A percentile compares a stretch with the other conserved stretches of the same genome.
Conservation (phyloP, 1,139 yeast genomes). For the Blastobotrys capitulatus region DNA sequence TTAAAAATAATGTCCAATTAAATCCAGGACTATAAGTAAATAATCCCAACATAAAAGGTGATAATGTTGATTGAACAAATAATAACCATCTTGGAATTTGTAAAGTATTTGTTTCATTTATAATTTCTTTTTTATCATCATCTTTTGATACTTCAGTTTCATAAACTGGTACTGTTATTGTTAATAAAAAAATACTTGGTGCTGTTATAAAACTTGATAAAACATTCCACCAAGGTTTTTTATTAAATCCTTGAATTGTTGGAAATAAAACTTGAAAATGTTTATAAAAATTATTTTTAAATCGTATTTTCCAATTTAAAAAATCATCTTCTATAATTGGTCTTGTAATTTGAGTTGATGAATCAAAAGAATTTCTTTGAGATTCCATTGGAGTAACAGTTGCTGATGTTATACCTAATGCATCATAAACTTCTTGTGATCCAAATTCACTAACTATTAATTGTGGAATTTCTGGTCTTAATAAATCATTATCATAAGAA, state of each 20-base stretch:
- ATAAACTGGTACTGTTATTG: slow-evolving; percentile 47
- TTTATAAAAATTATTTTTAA: not conserved
- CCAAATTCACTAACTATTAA: slow-evolving; percentile 16
- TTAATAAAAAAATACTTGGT: slow-evolving; percentile 43
- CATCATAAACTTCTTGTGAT: slow-evolving; percentile 10
- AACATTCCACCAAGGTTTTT: slow-evolving; percentile 24
- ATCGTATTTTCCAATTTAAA: not conserved
- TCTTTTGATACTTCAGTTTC: slow-evolving; percentile 25
- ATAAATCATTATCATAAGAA: not conserved
- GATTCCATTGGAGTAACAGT: not conserved
- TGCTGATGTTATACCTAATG: slow-evolving; percentile 4
- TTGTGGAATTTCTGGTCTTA: slow-evolving; percentile 13
- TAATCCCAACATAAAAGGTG: slow-evolving; percentile 25
- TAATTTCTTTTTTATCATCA: not conserved
- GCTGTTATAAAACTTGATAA: slow-evolving; percentile 35
- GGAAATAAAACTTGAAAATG: slow-evolving; percentile 25
- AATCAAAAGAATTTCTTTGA: slow-evolving; percentile 6
- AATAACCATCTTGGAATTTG: slow-evolving; percentile 21
- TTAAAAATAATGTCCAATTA: slow-evolving; percentile 1
- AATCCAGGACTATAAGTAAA: slow-evolving; percentile 10
- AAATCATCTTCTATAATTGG: not conserved
- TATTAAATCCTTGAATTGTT: slow-evolving; percentile 20
- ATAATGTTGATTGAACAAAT: slow-evolving; percentile 25
- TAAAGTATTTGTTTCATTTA: not conserved
- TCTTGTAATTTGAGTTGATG: not conserved